Evolutionary conservation across 768 basidiomycete genomes (phyloP).

Genomic region (Suillus subluteus): DNA sequence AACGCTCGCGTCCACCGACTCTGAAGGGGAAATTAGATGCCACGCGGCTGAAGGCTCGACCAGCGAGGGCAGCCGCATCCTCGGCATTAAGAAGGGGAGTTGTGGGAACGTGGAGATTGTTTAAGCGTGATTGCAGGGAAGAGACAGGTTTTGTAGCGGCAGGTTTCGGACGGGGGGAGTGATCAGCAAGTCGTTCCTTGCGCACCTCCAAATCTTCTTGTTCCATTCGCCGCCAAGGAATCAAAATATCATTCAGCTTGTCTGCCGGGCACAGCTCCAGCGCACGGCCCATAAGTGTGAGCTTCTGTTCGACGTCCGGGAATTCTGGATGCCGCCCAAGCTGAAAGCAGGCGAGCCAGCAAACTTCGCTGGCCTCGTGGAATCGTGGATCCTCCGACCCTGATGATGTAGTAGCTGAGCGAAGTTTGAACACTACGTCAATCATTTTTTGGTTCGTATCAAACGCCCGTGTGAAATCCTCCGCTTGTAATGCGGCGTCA

Average conservation of each 20-base stretch:
- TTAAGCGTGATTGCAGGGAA: slow-evolving; percentile 64
- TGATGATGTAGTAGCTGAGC: slow-evolving; percentile 30
- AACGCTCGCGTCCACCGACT: slow-evolving; percentile 44
- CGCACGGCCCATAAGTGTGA: slow-evolving; percentile 76
- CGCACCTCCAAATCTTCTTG: slow-evolving; percentile 60
- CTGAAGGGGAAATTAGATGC: slow-evolving; percentile 77
- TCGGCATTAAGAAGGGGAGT: slow-evolving; percentile 72
- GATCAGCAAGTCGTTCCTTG: slow-evolving; percentile 42
- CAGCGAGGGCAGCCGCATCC: slow-evolving; percentile 80
- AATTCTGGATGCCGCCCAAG: slow-evolving; percentile 85
- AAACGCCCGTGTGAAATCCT: slow-evolving; percentile 78
- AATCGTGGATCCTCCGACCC: slow-evolving; percentile 44
- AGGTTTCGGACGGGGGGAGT: slow-evolving; percentile 18
- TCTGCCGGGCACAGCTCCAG: slow-evolving; percentile 87
- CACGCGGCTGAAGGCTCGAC: slow-evolving; percentile 76
- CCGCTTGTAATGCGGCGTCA: slow-evolving; percentile 81
- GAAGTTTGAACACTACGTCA: slow-evolving; percentile 55
- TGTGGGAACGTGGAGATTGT: slow-evolving; percentile 68
- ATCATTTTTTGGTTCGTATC: slow-evolving; percentile 77
- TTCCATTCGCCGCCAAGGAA: slow-evolving; percentile 77
- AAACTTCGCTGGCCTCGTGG: slow-evolving; percentile 73
- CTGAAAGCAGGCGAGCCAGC: slow-evolving; percentile 90
- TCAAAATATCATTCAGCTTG: slow-evolving; percentile 75
- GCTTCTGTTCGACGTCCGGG: slow-evolving; percentile 63
- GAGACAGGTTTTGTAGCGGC: slow-evolving; percentile 43